phyloP scores from a whole-genome alignment of 2,329 filamentous ascomycete species.

The Domatiomyces globalis region DNA sequence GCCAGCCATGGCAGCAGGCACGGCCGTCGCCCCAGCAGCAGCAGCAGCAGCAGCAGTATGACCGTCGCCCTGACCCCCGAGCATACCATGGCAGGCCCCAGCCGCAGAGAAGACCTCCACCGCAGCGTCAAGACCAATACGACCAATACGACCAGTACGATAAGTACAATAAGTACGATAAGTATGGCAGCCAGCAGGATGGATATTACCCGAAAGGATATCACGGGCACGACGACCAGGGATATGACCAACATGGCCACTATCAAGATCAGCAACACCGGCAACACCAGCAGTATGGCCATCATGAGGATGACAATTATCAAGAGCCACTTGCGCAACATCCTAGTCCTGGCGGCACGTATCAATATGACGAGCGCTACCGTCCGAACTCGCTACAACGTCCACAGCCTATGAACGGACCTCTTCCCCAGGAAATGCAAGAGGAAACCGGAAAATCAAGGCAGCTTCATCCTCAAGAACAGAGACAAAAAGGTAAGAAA shows the following conservation, averaged over 20 bases:
- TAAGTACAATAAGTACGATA: not conserved
- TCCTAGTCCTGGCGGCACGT: conserved; percentile 6
- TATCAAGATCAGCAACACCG: conserved; percentile 10
- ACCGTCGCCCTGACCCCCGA: not conserved
- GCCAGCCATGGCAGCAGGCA: not conserved
- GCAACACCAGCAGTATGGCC: conserved; percentile 4
- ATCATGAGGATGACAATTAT: conserved; percentile 3
- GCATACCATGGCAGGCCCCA: not conserved
- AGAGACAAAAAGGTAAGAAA: conserved; percentile 16
- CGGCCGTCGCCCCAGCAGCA: conserved; percentile 3
- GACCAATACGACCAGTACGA: not conserved
- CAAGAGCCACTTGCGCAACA: conserved; percentile 2
- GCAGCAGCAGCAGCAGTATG: conserved; percentile 7
- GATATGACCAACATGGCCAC: conserved; percentile 7
- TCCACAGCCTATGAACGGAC: not conserved
- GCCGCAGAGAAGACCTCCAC: not conserved
- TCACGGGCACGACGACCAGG: not conserved
- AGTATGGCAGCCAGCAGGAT: not conserved
- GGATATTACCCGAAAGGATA: not conserved
- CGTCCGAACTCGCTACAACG: conserved; percentile 4
- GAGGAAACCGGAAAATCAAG: conserved; percentile 2
- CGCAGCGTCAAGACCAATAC: not conserved
- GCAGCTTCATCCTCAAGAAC: conserved; percentile 5
- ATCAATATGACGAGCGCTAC: conserved; percentile 16
- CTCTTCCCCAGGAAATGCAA: not conserved